Percentiles rank a stretch among this genome's conserved stretches.
Evolutionary conservation across 106 monocot genomes (phyloP).

Genomic region (Dendrobium catenatum): DNA sequence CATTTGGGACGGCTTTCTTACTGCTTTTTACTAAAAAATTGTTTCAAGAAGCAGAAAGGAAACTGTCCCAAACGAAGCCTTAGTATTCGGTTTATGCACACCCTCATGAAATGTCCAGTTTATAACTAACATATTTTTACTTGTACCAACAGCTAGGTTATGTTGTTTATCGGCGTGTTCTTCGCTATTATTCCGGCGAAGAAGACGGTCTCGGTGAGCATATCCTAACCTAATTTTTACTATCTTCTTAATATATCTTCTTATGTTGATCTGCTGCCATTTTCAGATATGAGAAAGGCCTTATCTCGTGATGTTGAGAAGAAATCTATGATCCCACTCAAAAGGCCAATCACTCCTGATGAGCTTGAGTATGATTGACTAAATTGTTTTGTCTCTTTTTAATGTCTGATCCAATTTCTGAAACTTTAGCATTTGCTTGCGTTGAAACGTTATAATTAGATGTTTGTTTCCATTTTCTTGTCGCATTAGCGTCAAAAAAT

Average conservation of each 20-base stretch:
- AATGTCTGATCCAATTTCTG: neutral
- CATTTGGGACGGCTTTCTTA: too few relatives aligned
- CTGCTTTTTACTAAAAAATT: too few relatives aligned
- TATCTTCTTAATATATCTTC: neutral
- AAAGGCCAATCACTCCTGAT: constrained; percentile 77
- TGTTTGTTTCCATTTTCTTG: too few relatives aligned
- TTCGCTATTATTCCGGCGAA: constrained; percentile 99
- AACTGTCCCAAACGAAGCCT: too few relatives aligned
- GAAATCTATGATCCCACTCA: constrained; percentile 83
- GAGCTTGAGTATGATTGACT: constrained; percentile 90
- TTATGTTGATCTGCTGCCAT: neutral
- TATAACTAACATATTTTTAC: neutral
- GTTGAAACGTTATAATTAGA: too few relatives aligned
- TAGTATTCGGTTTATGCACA: neutral
- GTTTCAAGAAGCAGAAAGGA: too few relatives aligned
- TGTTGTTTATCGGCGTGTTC: constrained; percentile 80
- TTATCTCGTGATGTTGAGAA: constrained; percentile 77
- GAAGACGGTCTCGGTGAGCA: constrained; percentile 90
- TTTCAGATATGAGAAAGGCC: constrained; percentile 95
- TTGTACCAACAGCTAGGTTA: constrained; percentile 66
- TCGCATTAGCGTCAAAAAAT: too few relatives aligned
- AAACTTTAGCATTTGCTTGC: neutral
- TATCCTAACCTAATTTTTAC: neutral
- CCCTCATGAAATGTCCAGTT: neutral
- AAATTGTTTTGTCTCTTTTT: neutral